These are phyloP conservation scores for Plasmodium relictum DNA, from an alignment of 169 alveolate genomes.

Conservation along the genomic window DNA sequence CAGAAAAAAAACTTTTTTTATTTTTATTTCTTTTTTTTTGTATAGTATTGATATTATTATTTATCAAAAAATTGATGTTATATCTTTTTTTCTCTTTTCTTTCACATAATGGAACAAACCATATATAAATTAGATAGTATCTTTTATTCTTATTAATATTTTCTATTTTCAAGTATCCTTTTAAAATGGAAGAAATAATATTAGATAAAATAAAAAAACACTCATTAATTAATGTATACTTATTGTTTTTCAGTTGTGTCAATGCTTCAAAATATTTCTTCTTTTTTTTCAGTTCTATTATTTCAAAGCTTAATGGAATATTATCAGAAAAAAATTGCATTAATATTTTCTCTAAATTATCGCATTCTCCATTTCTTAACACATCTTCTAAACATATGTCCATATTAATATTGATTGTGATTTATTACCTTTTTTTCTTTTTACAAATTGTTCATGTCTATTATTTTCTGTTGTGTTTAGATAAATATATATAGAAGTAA, in stretches of 20 bases:
- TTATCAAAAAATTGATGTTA: not conserved
- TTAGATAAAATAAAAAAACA: constrained; percentile 38
- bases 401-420: not conserved
- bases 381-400: constrained; percentile 20
- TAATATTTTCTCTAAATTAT: constrained; percentile 15
- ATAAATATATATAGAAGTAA: too few relatives aligned
- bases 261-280: constrained; percentile 29
- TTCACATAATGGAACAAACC: constrained; percentile 47
- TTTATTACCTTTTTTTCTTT: not conserved
- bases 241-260: not conserved
- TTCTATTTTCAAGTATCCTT: constrained; percentile 31
- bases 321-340: constrained; percentile 8
- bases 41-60: not conserved
- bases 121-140: constrained; percentile 33
- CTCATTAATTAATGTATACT: constrained; percentile 34
- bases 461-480: not conserved
- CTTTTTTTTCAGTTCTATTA: constrained; percentile 14
- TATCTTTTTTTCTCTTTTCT: constrained; percentile 6
- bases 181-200: constrained; percentile 26
- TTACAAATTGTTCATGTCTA: not conserved
- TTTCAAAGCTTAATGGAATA: constrained; percentile 42
- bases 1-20: not conserved
- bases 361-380: not conserved
- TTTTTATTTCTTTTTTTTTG: not conserved
- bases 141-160: constrained; percentile 9